Evolutionary conservation across 129 eudicot species (phyloP), one percentile per base, ranked within the genome.

Genomic region (Flaveria linearis): DNA sequence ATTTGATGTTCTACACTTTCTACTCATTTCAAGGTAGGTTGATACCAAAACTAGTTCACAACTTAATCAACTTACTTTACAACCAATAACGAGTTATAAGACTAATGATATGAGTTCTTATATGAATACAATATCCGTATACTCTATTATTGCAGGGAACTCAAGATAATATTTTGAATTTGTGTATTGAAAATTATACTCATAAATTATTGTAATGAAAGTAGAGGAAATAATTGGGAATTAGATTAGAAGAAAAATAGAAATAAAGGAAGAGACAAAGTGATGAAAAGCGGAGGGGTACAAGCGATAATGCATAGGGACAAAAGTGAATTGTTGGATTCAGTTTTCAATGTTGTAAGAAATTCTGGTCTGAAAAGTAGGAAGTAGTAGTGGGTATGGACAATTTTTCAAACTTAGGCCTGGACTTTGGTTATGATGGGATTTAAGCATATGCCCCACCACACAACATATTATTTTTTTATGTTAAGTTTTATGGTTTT

Each of bases 341-440:
- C 83, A 66, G 79, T 73, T 73, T 73, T 80, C 79, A 80, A 80
- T 66, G 75, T 22, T 57, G 60, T 80, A 73, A 55, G 84, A 80
- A 80, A 55, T 80, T 80, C 79, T 80, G 79, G 78, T 80, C 79
- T 73, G 79, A 80, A 72, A 80, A 80, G 41, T 36, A 73, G 84
- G 16, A 80, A 80, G 41, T 36, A 73, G 84, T 23, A 25, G 67
- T 79, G 78, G 73, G 78, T 22, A 51, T 80, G 79, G 84, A 80
- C 84, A 80, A 80, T 66, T 39, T 73, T 80, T 80, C 75, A 80
- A 80, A 80, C 79, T 73, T 46, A 73, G 75, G 79, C 84, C 75
- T 80, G 84, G 51, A 80, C 75, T 73, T 66, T 80, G 9, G 47
- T 69, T 65, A 73, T 75, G 70, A 80, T 80, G 75, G 70, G 63